Conservation (phyloP, 495 filamentous ascomycete species). For the Sphaerosporella brunnea region DNA sequence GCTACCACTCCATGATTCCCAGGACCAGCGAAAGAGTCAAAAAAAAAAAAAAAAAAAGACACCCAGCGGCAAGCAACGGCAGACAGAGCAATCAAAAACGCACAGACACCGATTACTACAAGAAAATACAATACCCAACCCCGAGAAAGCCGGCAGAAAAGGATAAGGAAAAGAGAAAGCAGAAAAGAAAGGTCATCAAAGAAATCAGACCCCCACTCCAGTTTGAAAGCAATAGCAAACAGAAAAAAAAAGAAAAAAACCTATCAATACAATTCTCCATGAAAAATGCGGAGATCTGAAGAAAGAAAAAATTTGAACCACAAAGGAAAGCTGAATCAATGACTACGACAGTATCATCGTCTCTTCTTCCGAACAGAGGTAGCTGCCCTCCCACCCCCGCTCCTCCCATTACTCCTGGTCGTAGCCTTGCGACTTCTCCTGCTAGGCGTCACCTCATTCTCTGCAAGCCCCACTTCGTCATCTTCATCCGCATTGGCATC, state of each 20-base stretch:
- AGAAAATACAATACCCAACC: no score
- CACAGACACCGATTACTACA: neutral
- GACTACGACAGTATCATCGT: neutral
- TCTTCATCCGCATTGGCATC: slow-evolving; percentile 22
- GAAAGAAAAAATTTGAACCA: no score
- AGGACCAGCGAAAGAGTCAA: no score
- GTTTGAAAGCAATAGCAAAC: neutral
- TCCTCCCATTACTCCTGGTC: slow-evolving; percentile 22
- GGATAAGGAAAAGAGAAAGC: neutral
- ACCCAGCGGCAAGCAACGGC: neutral
- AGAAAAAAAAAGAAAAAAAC: neutral
- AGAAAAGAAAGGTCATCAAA: neutral
- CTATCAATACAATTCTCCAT: no score
- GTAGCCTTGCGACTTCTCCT: slow-evolving; percentile 11
- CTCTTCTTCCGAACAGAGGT: neutral
- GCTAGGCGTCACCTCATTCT: slow-evolving; percentile 5
- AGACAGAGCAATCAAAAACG: neutral
- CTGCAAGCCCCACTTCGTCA: slow-evolving; percentile 16
- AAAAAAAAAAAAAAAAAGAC: neutral
- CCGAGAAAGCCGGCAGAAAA: no score
- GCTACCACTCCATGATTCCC: no score
- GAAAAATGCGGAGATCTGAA: no score
- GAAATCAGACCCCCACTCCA: neutral
- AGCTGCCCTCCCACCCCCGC: slow-evolving; percentile 11
- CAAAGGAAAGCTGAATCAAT: no score